Evolutionary conservation across 345 rosid species (phyloP).

Genomic region (Brassica juncea): DNA sequence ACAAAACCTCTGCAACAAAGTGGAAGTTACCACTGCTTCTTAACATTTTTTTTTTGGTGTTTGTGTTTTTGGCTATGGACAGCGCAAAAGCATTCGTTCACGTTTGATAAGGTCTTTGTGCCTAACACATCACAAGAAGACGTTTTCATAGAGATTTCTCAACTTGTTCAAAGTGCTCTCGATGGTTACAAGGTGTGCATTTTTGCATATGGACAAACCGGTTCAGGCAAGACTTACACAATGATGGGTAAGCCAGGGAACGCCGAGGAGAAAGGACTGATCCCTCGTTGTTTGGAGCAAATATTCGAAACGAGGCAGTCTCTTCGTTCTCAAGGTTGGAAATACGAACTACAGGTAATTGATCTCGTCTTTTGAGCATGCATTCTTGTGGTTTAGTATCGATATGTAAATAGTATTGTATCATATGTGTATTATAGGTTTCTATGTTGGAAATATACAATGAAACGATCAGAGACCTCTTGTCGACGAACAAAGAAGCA

Average conservation of each 20-base stretch:
- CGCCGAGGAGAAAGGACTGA: conserved; percentile 70
- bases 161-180: conserved; percentile 97
- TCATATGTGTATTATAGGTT: conserved; percentile 52
- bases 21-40: not conserved
- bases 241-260: conserved; percentile 97
- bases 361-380: not conserved
- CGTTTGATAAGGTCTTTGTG: conserved; percentile 81
- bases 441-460: conserved; percentile 98
- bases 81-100: conserved; percentile 88
- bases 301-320: conserved; percentile 86
- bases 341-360: conserved; percentile 86
- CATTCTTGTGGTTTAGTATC: not conserved
- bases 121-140: conserved; percentile 79
- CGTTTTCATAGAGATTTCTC: conserved; percentile 89
- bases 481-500: conserved; percentile 64
- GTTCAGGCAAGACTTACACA: conserved; percentile 93
- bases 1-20: not conserved
- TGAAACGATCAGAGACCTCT: conserved; percentile 83
- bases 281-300: conserved; percentile 89
- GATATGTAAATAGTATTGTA: not conserved
- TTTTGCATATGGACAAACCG: conserved; percentile 98
- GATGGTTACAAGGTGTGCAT: conserved; percentile 99
- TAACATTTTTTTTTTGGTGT: not conserved
- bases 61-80: conserved; percentile 26
- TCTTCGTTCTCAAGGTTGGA: conserved; percentile 93